phyloP scores from a whole-genome alignment of 305 asterid genomes.

The Solanum hybrid region DNA sequence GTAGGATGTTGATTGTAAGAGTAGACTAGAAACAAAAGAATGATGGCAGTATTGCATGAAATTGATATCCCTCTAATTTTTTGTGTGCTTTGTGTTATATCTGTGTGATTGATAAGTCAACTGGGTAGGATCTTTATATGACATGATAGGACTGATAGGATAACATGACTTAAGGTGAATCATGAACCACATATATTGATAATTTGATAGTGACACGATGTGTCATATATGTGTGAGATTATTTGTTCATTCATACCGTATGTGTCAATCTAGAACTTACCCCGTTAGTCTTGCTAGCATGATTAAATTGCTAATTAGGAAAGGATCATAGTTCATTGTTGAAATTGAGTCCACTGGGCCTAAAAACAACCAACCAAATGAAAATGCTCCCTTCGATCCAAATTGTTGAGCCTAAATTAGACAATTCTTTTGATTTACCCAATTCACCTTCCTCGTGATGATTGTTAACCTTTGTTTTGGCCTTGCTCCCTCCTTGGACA shows the following conservation, averaged over 20 bases:
- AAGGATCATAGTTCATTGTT: neutral
- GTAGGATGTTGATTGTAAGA: neutral
- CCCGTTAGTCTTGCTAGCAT: neutral
- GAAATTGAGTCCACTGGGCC: neutral
- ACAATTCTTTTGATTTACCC: neutral
- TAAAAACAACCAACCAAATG: neutral
- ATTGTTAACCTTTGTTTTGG: neutral
- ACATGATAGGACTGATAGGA: neutral
- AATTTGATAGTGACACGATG: neutral
- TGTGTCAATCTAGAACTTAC: neutral
- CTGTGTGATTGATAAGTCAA: neutral
- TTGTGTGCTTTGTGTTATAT: neutral
- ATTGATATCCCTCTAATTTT: neutral
- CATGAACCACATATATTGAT: neutral
- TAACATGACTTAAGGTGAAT: neutral
- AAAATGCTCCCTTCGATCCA: neutral
- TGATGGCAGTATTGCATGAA: neutral
- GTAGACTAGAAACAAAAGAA: neutral
- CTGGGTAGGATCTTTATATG: neutral
- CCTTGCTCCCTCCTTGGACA: neutral
- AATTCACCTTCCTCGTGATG: neutral
- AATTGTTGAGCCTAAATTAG: neutral
- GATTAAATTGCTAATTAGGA: neutral
- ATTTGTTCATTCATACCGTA: neutral
- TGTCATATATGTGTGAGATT: neutral